Percentiles rank a stretch among this genome's conserved stretches.
Conservation (phyloP, 2,329 filamentous ascomycete genomes). For the Tolypocladium ovalisporum region DNA sequence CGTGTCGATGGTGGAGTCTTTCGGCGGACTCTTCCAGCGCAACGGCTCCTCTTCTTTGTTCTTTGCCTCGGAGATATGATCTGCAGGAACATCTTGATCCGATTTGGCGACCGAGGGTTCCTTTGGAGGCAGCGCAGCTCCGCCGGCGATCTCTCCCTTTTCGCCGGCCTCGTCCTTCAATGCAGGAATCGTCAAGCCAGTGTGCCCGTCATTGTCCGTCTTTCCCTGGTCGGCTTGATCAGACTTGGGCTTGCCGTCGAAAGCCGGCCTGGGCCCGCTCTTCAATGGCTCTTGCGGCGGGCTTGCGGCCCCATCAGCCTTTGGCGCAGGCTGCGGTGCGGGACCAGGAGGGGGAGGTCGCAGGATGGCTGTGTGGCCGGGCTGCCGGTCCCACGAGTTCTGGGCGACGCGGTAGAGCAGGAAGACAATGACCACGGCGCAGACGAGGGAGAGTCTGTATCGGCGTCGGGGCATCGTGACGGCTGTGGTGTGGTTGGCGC, state of each 20-base stretch:
- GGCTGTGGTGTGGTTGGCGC: background rate
- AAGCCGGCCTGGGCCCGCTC: background rate
- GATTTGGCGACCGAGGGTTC: background rate
- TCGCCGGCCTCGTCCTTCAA: slow-evolving; percentile 3
- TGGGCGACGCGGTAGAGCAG: slow-evolving; percentile 38
- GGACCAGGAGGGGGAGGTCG: slow-evolving; percentile 1
- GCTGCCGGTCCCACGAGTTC: slow-evolving; percentile 24
- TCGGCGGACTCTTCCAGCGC: slow-evolving; percentile 17
- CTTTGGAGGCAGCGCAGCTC: background rate
- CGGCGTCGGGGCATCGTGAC: slow-evolving; percentile 46
- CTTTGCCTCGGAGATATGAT: background rate
- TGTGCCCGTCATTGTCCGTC: slow-evolving; percentile 2
- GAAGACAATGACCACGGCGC: slow-evolving; percentile 43
- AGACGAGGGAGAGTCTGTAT: slow-evolving; percentile 49
- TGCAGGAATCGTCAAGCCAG: slow-evolving; percentile 1
- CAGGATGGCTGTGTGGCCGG: background rate
- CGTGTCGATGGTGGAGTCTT: slow-evolving; percentile 7
- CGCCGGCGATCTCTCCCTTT: too few relatives aligned
- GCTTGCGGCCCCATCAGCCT: background rate
- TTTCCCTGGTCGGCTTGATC: background rate
- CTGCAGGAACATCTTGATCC: background rate
- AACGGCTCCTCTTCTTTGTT: slow-evolving; percentile 3
- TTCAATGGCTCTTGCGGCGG: background rate
- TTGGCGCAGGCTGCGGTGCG: background rate
- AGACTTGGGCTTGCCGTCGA: background rate